Evolutionary conservation across 768 basidiomycete species (phyloP).

Genomic region (Paxillus involutus): DNA sequence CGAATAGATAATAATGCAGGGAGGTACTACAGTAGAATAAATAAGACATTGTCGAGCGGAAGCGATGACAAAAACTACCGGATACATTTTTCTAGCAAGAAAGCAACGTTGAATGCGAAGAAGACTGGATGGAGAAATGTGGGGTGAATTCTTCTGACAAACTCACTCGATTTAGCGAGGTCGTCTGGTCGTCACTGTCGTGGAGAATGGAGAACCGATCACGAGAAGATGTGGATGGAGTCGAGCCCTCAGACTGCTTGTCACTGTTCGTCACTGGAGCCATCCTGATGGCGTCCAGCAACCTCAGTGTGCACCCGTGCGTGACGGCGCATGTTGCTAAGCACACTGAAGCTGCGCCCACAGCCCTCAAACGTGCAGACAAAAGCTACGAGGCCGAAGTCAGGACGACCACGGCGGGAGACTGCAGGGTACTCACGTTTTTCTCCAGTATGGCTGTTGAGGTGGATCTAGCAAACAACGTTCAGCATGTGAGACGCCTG

Average conservation of each 20-base stretch:
- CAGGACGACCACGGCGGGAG: background rate
- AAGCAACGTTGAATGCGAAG: conserved; percentile 5
- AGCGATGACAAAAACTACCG: conserved; percentile 1
- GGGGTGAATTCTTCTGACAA: background rate
- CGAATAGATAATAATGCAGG: conserved; percentile 12
- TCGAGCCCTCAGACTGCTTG: conserved; percentile 20
- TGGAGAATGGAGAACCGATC: conserved; percentile 8
- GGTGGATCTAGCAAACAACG: conserved; percentile 57
- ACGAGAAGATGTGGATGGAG: conserved; percentile 5
- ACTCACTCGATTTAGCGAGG: background rate
- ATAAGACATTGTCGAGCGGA: conserved; percentile 7
- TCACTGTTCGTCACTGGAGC: conserved; percentile 49
- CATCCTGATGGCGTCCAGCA: conserved; percentile 34
- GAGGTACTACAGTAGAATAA: conserved; percentile 19
- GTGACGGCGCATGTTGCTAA: conserved; percentile 88
- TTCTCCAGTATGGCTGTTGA: conserved; percentile 83
- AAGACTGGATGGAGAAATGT: conserved; percentile 4
- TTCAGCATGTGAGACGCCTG: conserved; percentile 3
- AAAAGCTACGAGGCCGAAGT: conserved; percentile 51
- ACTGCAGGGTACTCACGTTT: conserved; percentile 57
- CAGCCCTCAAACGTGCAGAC: conserved; percentile 73
- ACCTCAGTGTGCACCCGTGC: conserved; percentile 63
- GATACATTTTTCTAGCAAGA: conserved; percentile 16
- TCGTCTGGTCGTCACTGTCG: conserved; percentile 5
- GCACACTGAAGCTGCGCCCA: conserved; percentile 80